Conservation (phyloP, 306 rosid genomes). For the Glycine latifolia region DNA sequence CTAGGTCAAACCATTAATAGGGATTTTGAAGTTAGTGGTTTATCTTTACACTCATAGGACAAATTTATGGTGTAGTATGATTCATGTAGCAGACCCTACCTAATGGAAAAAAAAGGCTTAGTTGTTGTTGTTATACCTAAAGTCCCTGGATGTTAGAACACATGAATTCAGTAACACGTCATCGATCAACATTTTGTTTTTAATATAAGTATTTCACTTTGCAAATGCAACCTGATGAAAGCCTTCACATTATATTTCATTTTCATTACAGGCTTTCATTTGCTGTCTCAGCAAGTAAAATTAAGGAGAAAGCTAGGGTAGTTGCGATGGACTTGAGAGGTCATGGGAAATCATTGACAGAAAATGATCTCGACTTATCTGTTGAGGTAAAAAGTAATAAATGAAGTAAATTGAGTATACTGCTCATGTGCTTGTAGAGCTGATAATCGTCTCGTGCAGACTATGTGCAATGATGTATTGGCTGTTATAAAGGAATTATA, state of each 20-base stretch:
- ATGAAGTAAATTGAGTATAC: slow-evolving; percentile 24
- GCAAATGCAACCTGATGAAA: slow-evolving; percentile 36
- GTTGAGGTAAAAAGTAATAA: slow-evolving; percentile 65
- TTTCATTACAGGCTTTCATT: slow-evolving; percentile 78
- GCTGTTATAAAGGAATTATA: slow-evolving; percentile 79
- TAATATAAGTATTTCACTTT: slow-evolving; percentile 13
- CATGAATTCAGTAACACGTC: not conserved
- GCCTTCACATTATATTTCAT: slow-evolving; percentile 34
- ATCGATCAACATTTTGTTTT: slow-evolving; percentile 19
- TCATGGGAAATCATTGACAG: slow-evolving; percentile 85
- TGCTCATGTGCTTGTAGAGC: slow-evolving; percentile 37
- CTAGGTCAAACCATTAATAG: not conserved
- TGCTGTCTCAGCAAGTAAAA: slow-evolving; percentile 74
- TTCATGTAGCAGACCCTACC: not conserved
- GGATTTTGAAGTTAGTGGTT: not conserved
- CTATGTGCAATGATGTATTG: slow-evolving; percentile 89
- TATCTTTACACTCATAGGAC: not conserved
- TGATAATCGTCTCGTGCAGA: slow-evolving; percentile 63
- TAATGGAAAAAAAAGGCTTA: not conserved
- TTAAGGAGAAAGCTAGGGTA: slow-evolving; percentile 87
- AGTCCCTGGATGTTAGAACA: not conserved
- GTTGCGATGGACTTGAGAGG: slow-evolving; percentile 97
- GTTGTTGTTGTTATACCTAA: slow-evolving; percentile 15
- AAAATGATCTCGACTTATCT: slow-evolving; percentile 82
- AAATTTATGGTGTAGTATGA: not conserved